phyloP scores from a whole-genome alignment of 1,284 basidiomycete genomes.

The Rhodotorula sp. region DNA sequence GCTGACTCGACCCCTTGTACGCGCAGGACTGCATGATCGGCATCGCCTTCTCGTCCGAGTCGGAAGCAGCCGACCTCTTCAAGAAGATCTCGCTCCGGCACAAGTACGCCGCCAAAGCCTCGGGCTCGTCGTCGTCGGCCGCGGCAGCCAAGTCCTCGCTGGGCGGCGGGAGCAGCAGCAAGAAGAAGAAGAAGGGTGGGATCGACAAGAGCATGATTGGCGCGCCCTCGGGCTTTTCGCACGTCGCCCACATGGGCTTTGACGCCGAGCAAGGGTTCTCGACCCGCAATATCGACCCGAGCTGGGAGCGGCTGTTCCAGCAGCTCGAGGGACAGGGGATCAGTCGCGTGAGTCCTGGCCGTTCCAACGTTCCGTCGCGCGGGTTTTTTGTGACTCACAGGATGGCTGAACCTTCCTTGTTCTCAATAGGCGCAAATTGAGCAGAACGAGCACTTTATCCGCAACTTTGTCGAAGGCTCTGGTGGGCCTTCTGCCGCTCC shows the following conservation, averaged over 20 bases:
- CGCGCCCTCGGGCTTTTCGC: constrained; percentile 74
- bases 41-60: constrained; percentile 84
- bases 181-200: constrained; percentile 66
- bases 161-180: constrained; percentile 41
- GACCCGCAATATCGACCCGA: constrained; percentile 84
- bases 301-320: constrained; percentile 78
- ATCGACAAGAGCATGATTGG: constrained; percentile 92
- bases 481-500: constrained; percentile 27
- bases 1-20: not conserved
- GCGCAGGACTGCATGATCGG: constrained; percentile 80
- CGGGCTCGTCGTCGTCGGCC: not conserved
- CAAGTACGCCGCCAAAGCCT: constrained; percentile 63
- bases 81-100: constrained; percentile 76
- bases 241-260: constrained; percentile 95
- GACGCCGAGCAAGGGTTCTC: constrained; percentile 83
- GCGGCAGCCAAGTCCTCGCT: not conserved
- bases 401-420: not conserved
- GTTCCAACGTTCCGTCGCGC: not conserved
- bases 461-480: constrained; percentile 42
- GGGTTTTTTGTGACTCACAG: rapidly evolving
- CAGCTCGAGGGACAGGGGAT: constrained; percentile 72
- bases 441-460: constrained; percentile 42
- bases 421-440: constrained; percentile 33
- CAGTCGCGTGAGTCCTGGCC: constrained; percentile 48
- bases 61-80: constrained; percentile 81